Base-by-base conservation (phyloP, 176 grass and related monocot genomes). In the Avena eriantha region DNA sequence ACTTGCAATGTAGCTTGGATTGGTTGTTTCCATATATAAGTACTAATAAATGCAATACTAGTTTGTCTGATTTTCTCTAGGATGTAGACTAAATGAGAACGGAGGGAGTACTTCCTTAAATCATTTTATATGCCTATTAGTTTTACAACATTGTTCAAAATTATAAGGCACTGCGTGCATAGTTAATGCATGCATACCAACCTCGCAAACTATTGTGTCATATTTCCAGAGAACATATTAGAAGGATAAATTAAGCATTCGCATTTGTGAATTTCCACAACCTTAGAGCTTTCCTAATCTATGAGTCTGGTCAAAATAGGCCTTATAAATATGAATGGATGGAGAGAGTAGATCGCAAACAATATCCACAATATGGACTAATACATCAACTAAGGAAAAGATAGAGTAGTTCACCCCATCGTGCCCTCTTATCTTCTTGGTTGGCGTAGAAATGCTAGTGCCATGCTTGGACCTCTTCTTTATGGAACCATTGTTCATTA, bases 341-440 rank as follows among this genome's bases (percentile, higher is more conserved):
- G 12, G 54, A 48, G 57, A 71, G 50, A 93, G 85, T 76, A 90
- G n/a, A 80, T 77, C 59, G 35, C 33, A 90, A 55, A 82, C 45
- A 86, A 54, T 51, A 85, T 85, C 61, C n/a, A 59, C 45, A 16
- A 3, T 15, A 76, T 36, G 78, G 14, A 63, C 58, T 73, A 88
- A 66, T 43, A 78, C 19, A 7, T 21, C 64, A 84, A 89, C 36
- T 87, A 75, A 67, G 22, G 56, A 59, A 86, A 84, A 56, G 68
- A 39, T 71, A 88, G 83, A 95, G 83, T 41, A 91, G 88, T 83
- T 94, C 78, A 99, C 97, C 82, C 97, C 97, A 89, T 99, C 97
- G 15, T 89, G 87, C 31, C 97, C 97, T 94, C 95, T 96, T 78
- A 93, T 84, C 83, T 94, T 96, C 49, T 91, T 84, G 86, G 69